Evolutionary conservation across 139 green algal genomes (phyloP), one percentile per base, ranked within the genome.

Genomic region (Haematococcus lacustris): DNA sequence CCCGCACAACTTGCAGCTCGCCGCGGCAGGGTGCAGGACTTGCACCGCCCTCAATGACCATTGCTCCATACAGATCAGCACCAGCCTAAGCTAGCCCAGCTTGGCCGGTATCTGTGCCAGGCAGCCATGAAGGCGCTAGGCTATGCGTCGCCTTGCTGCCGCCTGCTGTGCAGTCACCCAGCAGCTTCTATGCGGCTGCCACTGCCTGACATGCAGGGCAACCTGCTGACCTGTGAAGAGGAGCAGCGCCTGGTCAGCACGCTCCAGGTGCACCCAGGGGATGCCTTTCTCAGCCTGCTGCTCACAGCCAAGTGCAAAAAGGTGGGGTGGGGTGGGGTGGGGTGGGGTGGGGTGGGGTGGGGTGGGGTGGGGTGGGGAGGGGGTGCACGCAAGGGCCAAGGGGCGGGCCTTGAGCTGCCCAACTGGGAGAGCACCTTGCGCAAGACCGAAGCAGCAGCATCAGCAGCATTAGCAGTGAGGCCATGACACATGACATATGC

Each of bases 141-240:
- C 9, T 53, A 9, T 64, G 57, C 23, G 9, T 5, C 9, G 57
- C 57, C 9, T 4, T 64, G 28, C 57, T 64, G 57, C 9, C 28
- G 13, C 23, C 25, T 37, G 4, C 57, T 64, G 57, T 64, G 28
- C n/a, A 25, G 25, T 35, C 21, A 57, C 13, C 17, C 47, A n/a
- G 21, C 13, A 57, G 47, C 47, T 57, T 13, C 13, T 13, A 13
- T n/a, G 47, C 47, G 21, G 47, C 47, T 21, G 28, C 5, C 23
- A 25, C 57, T 64, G 57, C 17, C 57, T 65, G 57, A 5, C 9
- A 13, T 65, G 57, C 39, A 89, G 38, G 89, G 86, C 40, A 87
- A 97, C 81, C 89, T 97, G 92, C 82, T 98, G 66, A 92, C 77
- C 25, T 84, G 85, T 13, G 76, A 76, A 25, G 83, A 97, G 77